Percentiles rank a stretch among this genome's conserved stretches.
These are phyloP conservation scores for Kwoniella sp. DNA, from an alignment of 768 basidiomycete species.

Conservation along the genomic window DNA sequence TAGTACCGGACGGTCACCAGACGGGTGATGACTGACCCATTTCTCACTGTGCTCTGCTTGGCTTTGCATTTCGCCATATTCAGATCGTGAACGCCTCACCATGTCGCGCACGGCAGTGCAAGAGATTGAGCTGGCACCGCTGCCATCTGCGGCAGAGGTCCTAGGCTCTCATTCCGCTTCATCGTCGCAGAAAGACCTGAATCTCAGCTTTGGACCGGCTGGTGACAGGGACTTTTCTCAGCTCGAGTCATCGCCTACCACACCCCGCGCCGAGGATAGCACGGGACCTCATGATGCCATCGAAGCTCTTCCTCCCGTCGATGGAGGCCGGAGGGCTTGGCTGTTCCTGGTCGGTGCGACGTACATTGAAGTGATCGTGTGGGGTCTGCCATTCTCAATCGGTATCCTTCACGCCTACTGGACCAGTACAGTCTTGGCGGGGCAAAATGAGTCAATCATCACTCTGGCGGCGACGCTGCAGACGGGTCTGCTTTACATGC, in stretches of 20 bases:
- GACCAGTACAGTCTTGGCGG: conserved; percentile 32
- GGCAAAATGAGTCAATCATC: conserved; percentile 22
- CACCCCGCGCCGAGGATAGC: not conserved
- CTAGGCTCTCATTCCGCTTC: not conserved
- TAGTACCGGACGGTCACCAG: no score
- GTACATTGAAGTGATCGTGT: conserved; percentile 33
- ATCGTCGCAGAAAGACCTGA: not conserved
- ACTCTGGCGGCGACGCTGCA: conserved; percentile 43
- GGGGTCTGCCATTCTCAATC: conserved; percentile 45
- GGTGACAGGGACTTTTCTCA: not conserved
- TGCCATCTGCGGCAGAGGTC: not conserved
- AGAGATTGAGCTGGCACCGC: not conserved
- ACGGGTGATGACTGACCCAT: no score
- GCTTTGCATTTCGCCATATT: no score
- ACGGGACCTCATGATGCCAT: not conserved
- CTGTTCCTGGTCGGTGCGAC: conserved; percentile 38
- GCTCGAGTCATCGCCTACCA: no score
- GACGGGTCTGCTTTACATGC: conserved; percentile 39
- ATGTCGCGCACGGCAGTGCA: not conserved
- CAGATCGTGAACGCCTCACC: no score
- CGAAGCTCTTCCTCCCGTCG: conserved; percentile 15
- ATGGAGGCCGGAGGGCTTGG: conserved; percentile 41
- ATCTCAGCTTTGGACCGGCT: not conserved
- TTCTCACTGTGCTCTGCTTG: no score
- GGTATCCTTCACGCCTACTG: conserved; percentile 44